Evolutionary conservation across 2,329 filamentous ascomycete genomes (phyloP), one percentile per base, ranked within the genome.

Genomic region (Boeremia lycopersici): DNA sequence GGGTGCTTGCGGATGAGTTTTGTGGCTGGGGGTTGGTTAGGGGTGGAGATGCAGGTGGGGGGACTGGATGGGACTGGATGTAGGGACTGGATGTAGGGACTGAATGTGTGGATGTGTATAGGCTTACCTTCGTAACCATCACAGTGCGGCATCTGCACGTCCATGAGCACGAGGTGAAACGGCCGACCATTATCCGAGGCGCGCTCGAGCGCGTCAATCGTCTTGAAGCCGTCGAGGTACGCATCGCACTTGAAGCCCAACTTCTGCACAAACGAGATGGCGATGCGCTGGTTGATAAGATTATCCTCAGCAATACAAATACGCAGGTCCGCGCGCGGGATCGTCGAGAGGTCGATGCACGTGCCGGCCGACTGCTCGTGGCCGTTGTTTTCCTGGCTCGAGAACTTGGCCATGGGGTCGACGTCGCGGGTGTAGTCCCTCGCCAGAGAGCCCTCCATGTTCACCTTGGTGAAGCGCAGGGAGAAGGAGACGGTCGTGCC

Each of bases 261-360:
- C 52, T 91, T 89, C 63, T 88, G 86, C 51, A 96, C 89, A 64
- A 96, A 97, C 63, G 92, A 91, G 44, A 96, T 91, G 1, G 93
- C 93, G 63, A 97, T 97, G 73, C 90, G 91, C 70, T 96, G 90
- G 66, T 97, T 97, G 78, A 97, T 96, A 3, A 89, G 85, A 63
- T 97, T 97, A 77, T 98, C 93, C 70, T 98, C 93, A 0, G 93
- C 93, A 53, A 98, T 93, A 74, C 92, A 96, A 28, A 98, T 88
- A 29, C 91, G 88, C 28, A 98, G 81, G 51, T 96, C 82, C 39
- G 92, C 86, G 53, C 90, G 87, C 8, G 89, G 86, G 6, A 97
- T 84, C 53, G 82, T 82, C 15, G 87, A 88, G 4, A 97, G 82
- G 51, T 74, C 71, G 39, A 75, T 74, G 48, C 67, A 73, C 23